Evolutionary conservation across 345 rosid species (phyloP), one percentile per base, ranked within the genome.

Genomic region (Trapa bicornis): DNA sequence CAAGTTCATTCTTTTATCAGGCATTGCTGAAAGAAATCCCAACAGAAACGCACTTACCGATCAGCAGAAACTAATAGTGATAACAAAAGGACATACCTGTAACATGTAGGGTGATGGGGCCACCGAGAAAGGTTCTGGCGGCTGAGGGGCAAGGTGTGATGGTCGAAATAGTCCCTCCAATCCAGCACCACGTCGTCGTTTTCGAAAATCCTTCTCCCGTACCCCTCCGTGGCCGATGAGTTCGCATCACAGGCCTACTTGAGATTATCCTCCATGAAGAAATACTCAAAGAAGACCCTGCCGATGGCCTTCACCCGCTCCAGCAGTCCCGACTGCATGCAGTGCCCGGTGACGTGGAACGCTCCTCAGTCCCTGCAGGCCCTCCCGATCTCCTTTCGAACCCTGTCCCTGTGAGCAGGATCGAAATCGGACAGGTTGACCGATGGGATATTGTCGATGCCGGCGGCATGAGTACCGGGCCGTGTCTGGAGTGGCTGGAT

Each of bases 141-240:
- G 35, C 87, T 82, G 71, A 83, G 83, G 38, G 98, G 97, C 17
- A 89, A 72, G 0, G 92, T 83, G 68, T 92, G 98, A 79, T 89
- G 96, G 67, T 92, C 96, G 14, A 89, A 89, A 83, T 88, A 92
- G 48, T 93, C 98, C 70, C 98, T 88, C 98, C 97, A 93, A 69
- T 89, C 98, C 71, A 89, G 75, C 22, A 88, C 87, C 43, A 71
- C 75, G 66, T 78, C 83, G 16, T 68, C 67, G 15, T 68, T 54
- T 15, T 76, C 68, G 41, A 93, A 82, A 97, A 89, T 85, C 38
- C 85, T 84, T 70, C 90, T 88, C 0, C 97, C 97, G 11, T 89
- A 93, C 0, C 98, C 98, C 65, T 93, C 84, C 5, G 96, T 82
- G 13, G 97, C 96, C 15, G 90, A 73, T 45, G 85, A 82, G 68